Conservation (phyloP, 768 basidiomycete species). For the Melanogaster broomeanus region DNA sequence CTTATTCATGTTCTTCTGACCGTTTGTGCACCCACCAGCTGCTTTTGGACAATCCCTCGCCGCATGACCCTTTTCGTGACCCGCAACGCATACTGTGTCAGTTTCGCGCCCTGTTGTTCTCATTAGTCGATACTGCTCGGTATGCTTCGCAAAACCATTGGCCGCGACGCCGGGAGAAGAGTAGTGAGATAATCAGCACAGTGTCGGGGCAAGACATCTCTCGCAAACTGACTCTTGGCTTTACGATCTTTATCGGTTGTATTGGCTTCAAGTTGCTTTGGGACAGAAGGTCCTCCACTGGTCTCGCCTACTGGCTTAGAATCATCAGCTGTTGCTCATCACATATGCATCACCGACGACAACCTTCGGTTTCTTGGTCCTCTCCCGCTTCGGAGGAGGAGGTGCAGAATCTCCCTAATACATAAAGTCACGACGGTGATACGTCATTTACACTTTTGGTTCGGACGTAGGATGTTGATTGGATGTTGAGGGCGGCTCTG, state of each 20-base stretch:
- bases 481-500: constrained; percentile 5
- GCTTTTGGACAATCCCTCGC: constrained; percentile 77
- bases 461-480: constrained; percentile 2
- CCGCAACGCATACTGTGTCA: constrained; percentile 80
- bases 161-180: constrained; percentile 27
- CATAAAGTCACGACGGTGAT: not conserved
- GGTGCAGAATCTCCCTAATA: constrained; percentile 22
- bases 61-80: constrained; percentile 80
- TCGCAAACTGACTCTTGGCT: constrained; percentile 21
- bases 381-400: constrained; percentile 61
- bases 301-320: constrained; percentile 16
- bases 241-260: constrained; percentile 30
- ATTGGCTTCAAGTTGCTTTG: constrained; percentile 32
- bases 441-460: not conserved
- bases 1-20: constrained; percentile 24
- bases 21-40: constrained; percentile 21
- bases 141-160: constrained; percentile 28
- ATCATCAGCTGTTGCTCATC: constrained; percentile 8
- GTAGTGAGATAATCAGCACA: constrained; percentile 16
- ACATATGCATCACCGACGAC: no score
- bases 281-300: constrained; percentile 15
- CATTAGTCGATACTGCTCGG: constrained; percentile 65
- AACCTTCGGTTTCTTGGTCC: constrained; percentile 44
- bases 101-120: constrained; percentile 59
- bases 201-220: not conserved